Conservation (phyloP, 2,329 filamentous ascomycete genomes). For the Aspergillus felis region DNA sequence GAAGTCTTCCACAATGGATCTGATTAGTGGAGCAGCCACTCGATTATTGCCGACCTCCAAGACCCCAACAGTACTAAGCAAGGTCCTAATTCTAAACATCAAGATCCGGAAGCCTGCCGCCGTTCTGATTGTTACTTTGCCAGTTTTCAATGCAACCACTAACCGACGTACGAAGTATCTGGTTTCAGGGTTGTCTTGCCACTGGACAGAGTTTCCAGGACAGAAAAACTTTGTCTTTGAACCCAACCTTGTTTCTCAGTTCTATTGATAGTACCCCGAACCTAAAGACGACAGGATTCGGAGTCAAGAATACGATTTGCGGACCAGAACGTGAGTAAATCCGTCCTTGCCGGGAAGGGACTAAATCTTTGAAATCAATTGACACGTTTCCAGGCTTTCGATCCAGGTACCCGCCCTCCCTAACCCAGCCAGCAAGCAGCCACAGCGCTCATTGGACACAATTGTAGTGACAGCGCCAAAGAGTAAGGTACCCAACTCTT, state of each 20-base stretch:
- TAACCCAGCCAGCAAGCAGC: not conserved
- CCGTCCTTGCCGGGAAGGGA: not conserved
- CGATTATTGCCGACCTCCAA: not conserved
- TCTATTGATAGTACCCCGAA: not conserved
- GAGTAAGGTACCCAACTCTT: not conserved
- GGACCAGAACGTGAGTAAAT: not conserved
- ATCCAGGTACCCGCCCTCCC: constrained; percentile 17
- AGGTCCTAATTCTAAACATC: not conserved
- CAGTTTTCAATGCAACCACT: not conserved
- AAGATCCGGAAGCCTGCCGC: not conserved
- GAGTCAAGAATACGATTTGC: not conserved
- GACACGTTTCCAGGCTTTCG: constrained; percentile 2
- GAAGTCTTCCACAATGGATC: not conserved
- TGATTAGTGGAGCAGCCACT: not conserved
- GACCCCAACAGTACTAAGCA: not conserved
- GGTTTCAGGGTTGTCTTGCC: not conserved
- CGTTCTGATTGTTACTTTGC: not conserved
- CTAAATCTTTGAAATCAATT: not conserved
- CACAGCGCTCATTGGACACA: not conserved
- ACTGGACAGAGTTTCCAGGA: not conserved
- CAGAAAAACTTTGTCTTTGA: not conserved
- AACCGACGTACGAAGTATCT: not conserved
- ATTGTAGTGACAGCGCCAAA: not conserved
- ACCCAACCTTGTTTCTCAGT: not conserved
- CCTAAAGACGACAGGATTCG: not conserved